Percentiles rank a stretch among this genome's conserved stretches.
Evolutionary conservation across 139 green algal genomes (phyloP).

Genomic region (Chlorella vulgaris): DNA sequence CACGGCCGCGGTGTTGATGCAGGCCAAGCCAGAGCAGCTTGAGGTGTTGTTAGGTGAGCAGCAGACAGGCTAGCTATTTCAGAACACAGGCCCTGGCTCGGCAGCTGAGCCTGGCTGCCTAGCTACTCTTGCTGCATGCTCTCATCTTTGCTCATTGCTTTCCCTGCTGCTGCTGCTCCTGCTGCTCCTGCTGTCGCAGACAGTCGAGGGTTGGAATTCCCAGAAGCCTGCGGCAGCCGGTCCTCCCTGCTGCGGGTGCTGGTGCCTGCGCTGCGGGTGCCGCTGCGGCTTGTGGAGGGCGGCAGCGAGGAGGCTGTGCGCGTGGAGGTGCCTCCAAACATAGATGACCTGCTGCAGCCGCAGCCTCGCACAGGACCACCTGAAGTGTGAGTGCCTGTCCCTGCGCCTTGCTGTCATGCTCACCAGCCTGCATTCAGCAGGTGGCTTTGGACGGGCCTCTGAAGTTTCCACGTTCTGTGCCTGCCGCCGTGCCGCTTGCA

Average conservation of each 20-base stretch:
- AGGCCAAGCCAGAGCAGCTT: not conserved
- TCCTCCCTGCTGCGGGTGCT: conserved; percentile 17
- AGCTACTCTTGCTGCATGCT: not conserved
- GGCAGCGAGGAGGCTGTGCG: not conserved
- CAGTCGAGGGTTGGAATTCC: conserved; percentile 14
- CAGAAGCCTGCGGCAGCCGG: conserved; percentile 14
- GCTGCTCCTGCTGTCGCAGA: not conserved
- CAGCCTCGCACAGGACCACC: not conserved
- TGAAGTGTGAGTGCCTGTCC: conserved; percentile 1
- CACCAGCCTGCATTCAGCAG: too few relatives aligned
- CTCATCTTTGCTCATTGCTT: not conserved
- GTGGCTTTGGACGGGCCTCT: too few relatives aligned
- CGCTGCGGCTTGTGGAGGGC: conserved; percentile 3
- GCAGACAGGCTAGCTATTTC: not conserved
- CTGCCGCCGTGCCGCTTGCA: too few relatives aligned
- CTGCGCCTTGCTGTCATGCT: too few relatives aligned
- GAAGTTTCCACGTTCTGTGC: too few relatives aligned
- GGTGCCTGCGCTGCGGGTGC: conserved; percentile 26
- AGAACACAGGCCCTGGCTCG: not conserved
- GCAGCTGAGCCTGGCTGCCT: not conserved
- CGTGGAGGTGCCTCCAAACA: conserved; percentile 1
- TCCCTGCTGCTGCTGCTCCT: not conserved
- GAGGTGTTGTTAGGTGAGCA: conserved; percentile 10
- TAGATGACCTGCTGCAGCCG: not conserved
- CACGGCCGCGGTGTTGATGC: not conserved